phyloP scores from a whole-genome alignment of 2,329 filamentous ascomycete species.

The Alternaria panax region DNA sequence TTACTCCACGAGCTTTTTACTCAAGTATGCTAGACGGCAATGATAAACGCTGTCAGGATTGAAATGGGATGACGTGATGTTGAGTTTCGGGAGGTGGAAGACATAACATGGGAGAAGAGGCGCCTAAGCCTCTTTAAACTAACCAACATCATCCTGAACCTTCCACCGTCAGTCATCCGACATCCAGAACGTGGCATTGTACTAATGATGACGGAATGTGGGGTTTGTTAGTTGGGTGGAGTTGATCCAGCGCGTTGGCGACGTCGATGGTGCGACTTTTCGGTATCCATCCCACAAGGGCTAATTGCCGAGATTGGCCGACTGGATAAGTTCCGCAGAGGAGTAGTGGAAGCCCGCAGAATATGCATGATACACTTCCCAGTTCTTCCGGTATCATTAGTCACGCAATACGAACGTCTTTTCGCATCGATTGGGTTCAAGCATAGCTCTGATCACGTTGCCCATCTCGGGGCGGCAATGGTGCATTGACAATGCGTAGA shows the following conservation, averaged over 20 bases:
- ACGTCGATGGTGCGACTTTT: constrained; percentile 3
- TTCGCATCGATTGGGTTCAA: not conserved
- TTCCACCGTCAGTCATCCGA: not conserved
- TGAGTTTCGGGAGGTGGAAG: not conserved
- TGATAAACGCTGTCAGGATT: not conserved
- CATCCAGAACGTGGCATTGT: not conserved
- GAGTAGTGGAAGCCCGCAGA: not conserved
- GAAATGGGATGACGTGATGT: not conserved
- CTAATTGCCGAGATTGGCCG: constrained; percentile 2
- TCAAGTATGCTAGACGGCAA: not conserved
- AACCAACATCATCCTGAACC: not conserved
- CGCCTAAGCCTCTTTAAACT: not conserved
- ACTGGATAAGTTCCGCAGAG: not conserved
- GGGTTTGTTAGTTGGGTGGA: constrained; percentile 1
- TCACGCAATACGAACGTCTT: not conserved
- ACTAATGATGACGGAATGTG: not conserved
- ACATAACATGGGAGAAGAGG: not conserved
- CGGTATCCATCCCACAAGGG: not conserved
- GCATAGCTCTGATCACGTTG: too few species aligned
- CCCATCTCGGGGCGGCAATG: too few species aligned
- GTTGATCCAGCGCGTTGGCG: not conserved
- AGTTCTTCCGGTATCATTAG: not conserved
- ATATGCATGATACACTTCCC: not conserved
- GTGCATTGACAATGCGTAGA: too few species aligned
- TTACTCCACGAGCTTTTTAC: not conserved